Conservation (phyloP, 768 basidiomycete species). For the Guyanaporus albipodus region DNA sequence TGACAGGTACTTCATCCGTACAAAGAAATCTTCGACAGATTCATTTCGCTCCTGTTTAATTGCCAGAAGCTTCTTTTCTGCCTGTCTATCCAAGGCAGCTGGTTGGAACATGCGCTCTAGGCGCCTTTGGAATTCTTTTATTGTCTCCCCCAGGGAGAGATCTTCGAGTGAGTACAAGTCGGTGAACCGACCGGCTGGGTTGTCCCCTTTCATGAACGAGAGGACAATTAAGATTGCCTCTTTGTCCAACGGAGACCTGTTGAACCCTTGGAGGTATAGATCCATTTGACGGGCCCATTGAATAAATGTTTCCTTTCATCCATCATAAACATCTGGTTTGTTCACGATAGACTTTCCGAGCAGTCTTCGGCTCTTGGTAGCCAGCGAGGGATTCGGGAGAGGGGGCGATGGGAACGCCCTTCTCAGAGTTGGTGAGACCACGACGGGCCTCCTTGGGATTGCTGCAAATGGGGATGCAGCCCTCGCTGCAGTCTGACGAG, state of each 20-base stretch:
- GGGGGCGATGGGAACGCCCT: too few relatives aligned
- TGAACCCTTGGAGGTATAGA: not conserved
- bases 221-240: not conserved
- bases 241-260: accelerated
- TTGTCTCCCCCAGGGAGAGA: too few relatives aligned
- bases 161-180: not conserved
- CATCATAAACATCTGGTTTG: not conserved
- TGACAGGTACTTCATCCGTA: not conserved
- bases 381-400: too few relatives aligned
- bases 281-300: not conserved
- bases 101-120: not conserved
- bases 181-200: not conserved
- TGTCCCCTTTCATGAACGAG: not conserved
- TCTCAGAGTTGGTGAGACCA: too few relatives aligned
- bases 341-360: not conserved
- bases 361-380: too few relatives aligned
- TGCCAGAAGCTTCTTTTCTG: not conserved
- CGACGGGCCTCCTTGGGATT: too few relatives aligned
- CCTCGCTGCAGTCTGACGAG: too few relatives aligned
- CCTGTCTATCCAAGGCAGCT: not conserved
- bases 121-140: too few relatives aligned
- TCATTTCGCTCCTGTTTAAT: not conserved
- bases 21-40: not conserved
- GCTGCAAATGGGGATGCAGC: too few relatives aligned
- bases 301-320: not conserved